Base-by-base conservation (phyloP, 2,329 filamentous ascomycete species). In the Peltaster fructicola region DNA sequence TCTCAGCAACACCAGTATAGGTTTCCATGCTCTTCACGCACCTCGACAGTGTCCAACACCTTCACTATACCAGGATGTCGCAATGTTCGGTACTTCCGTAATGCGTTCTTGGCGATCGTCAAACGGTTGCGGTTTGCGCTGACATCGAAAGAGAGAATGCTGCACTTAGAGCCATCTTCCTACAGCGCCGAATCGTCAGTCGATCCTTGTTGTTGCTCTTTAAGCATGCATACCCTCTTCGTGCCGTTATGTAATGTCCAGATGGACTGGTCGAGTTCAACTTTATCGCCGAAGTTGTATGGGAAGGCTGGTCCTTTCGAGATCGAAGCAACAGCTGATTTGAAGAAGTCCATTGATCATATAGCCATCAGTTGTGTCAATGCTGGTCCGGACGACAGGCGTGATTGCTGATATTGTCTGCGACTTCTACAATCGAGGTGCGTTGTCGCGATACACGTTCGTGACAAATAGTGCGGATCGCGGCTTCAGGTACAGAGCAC, bases 341-440 rank as follows among this genome's bases (percentile, higher is more conserved):
- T 95, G 47, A 98, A 68, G 47, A 95, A 95, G 52, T 98, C 84
- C 88, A 98, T 98, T n/a, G n/a, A n/a, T n/a, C n/a, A n/a, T n/a
- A n/a, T n/a, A n/a, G n/a, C n/a, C n/a, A n/a, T n/a, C n/a, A n/a
- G 39, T 12, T 15, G 15, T 23, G 14, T 14, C n/a, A 8, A 7
- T 20, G 7, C 22, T 14, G 22, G 9, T 8, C n/a, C 14, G 9
- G 5, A 14, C 9, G 15, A n/a, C 13, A 11, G 6, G 9, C 5
- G 13, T 6, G 8, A 14, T 14, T 8, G 4, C 11, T 14, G 9
- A 15, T 14, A 12, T 7, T 24, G 14, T 14, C 21, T 11, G n/a
- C 13, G 22, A 14, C n/a, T n/a, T n/a, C n/a, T n/a, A n/a, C n/a
- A n/a, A n/a, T n/a, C n/a, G n/a, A n/a, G n/a, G n/a, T n/a, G n/a